Evolutionary conservation across 2,329 filamentous ascomycete genomes (phyloP).

Genomic region (Fusarium foetens): DNA sequence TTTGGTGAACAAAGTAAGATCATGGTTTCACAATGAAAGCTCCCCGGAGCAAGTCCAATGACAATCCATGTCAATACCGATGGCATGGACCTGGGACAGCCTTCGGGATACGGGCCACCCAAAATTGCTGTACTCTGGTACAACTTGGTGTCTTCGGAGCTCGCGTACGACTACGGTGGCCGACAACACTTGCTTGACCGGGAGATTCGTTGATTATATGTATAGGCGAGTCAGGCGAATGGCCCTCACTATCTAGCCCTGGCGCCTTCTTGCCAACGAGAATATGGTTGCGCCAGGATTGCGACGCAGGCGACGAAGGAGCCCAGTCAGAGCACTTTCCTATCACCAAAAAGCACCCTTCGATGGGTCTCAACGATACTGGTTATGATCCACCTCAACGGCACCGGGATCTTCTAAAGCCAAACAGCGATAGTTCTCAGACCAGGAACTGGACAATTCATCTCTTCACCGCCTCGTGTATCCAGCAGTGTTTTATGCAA

Average conservation of each 20-base stretch:
- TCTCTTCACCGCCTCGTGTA: slow-evolving; percentile 44
- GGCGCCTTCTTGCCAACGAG: background rate
- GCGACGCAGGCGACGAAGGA: slow-evolving; percentile 13
- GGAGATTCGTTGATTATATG: slow-evolving; percentile 12
- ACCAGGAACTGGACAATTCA: slow-evolving; percentile 31
- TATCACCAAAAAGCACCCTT: slow-evolving; percentile 27
- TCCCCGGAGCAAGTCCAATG: slow-evolving; percentile 23
- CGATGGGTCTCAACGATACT: slow-evolving; percentile 32
- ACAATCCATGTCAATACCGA: slow-evolving; percentile 42
- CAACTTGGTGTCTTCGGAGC: slow-evolving; percentile 13
- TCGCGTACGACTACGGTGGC: slow-evolving; percentile 3
- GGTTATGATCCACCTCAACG: slow-evolving; percentile 38
- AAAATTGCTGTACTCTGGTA: slow-evolving; percentile 16
- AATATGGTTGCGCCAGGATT: slow-evolving; percentile 21
- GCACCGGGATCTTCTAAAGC: slow-evolving; percentile 28
- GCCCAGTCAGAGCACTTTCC: slow-evolving; percentile 22
- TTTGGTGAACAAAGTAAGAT: slow-evolving; percentile 16
- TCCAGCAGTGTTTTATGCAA: slow-evolving; percentile 41
- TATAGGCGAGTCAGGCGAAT: slow-evolving; percentile 3
- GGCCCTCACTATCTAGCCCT: slow-evolving; percentile 8
- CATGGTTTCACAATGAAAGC: slow-evolving; percentile 23
- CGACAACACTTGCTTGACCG: background rate
- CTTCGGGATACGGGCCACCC: slow-evolving; percentile 20
- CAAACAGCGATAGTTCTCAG: slow-evolving; percentile 40
- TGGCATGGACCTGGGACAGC: slow-evolving; percentile 46